phyloP scores from a whole-genome alignment of 495 filamentous ascomycete genomes.

The Hypoxylon perforatum region DNA sequence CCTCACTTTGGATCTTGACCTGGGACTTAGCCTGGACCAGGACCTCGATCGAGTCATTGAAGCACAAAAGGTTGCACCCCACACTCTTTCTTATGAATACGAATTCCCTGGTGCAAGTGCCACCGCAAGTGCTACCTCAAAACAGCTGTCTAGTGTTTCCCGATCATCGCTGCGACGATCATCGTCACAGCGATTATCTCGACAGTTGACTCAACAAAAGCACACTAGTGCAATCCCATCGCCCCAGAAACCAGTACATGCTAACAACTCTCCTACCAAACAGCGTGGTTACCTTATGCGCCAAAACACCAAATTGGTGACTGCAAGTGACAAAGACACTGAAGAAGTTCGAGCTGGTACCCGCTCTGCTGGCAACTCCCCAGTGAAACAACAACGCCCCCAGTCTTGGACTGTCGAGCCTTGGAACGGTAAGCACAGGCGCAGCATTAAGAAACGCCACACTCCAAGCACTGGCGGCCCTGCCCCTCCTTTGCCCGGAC shows the following conservation, averaged over 20 bases:
- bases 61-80: slow-evolving; percentile 91
- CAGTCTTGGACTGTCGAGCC: slow-evolving; percentile 96
- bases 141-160: slow-evolving; percentile 41
- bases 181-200: no score
- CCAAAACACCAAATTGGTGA: slow-evolving; percentile 96
- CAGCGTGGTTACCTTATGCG: slow-evolving; percentile 99
- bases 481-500: slow-evolving; percentile 87
- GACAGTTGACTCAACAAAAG: slow-evolving; percentile 4
- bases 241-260: slow-evolving; percentile 37
- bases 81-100: slow-evolving; percentile 54
- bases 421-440: slow-evolving; percentile 84
- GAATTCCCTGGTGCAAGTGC: slow-evolving; percentile 16
- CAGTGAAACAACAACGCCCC: slow-evolving; percentile 73
- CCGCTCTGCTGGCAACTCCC: slow-evolving; percentile 74
- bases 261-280: slow-evolving; percentile 69
- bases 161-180: no score
- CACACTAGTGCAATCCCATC: slow-evolving; percentile 8
- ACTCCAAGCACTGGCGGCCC: slow-evolving; percentile 59
- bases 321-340: slow-evolving; percentile 77
- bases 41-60: slow-evolving; percentile 97
- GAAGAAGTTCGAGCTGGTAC: slow-evolving; percentile 63
- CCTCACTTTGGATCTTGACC: slow-evolving; percentile 77
- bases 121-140: no score
- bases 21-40: slow-evolving; percentile 85
- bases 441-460: slow-evolving; percentile 72